phyloP scores from a whole-genome alignment of 106 monocot genomes.

The Posidonia australis region DNA sequence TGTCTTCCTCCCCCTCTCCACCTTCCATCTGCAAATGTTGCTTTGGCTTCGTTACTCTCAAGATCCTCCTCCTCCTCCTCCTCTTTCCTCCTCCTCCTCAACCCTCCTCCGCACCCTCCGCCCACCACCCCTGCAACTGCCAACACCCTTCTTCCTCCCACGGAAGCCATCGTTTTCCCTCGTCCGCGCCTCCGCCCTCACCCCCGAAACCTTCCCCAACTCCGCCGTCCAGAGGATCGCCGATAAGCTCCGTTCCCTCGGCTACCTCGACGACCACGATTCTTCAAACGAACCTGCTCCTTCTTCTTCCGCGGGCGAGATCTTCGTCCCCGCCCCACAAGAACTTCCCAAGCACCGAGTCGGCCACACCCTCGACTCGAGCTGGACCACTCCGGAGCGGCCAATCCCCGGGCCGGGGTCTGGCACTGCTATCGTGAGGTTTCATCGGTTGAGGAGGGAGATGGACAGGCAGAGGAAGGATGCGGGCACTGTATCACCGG shows the following conservation, averaged over 20 bases:
- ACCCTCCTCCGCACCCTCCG: too few relatives aligned
- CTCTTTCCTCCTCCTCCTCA: too few relatives aligned
- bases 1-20: too few relatives aligned
- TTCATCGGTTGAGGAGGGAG: constrained; percentile 30
- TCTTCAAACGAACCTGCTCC: neutral
- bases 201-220: constrained; percentile 20
- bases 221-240: constrained; percentile 79
- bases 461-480: constrained; percentile 11
- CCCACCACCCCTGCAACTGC: neutral
- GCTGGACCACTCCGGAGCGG: constrained; percentile 71
- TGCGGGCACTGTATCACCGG: neutral
- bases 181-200: constrained; percentile 2
- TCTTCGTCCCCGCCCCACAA: constrained; percentile 65
- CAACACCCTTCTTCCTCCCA: neutral
- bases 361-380: constrained; percentile 69
- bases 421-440: constrained; percentile 28
- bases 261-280: constrained; percentile 34
- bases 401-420: constrained; percentile 62
- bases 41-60: too few relatives aligned
- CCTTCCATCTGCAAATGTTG: too few relatives aligned
- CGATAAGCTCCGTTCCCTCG: constrained; percentile 89
- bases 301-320: constrained; percentile 51
- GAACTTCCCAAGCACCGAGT: constrained; percentile 60
- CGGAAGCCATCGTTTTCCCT: neutral
- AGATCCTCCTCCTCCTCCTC: too few relatives aligned